A percentile compares a stretch with the other conserved stretches of the same genome.
These are phyloP conservation scores for Plantago elongata DNA, from an alignment of 257 asterid genomes.

Conservation along the genomic window DNA sequence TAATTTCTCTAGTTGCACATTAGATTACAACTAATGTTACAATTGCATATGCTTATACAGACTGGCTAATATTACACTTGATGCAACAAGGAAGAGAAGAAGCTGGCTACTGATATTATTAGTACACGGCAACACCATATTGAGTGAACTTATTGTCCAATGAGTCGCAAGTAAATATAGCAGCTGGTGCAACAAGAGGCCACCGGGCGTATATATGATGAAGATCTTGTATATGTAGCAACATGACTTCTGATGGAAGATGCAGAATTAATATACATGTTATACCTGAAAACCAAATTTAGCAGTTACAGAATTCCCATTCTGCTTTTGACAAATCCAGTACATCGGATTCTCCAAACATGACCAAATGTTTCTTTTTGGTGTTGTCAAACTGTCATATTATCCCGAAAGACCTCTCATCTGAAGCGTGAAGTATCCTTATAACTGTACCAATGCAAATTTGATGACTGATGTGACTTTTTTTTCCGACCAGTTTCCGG, in stretches of 20 bases:
- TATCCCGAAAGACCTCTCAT: conserved; percentile 68
- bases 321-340: conserved; percentile 76
- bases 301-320: conserved; percentile 63
- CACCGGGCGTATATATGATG: conserved; percentile 7
- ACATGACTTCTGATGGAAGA: conserved; percentile 13
- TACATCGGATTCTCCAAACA: conserved; percentile 70
- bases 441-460: conserved; percentile 71
- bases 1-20: no score
- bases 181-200: conserved; percentile 18
- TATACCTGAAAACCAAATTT: conserved; percentile 25
- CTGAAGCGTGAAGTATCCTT: conserved; percentile 40
- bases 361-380: conserved; percentile 77
- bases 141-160: conserved; percentile 8
- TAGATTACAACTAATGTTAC: conserved; percentile 22
- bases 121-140: background rate
- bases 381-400: conserved; percentile 53
- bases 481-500: conserved; percentile 34
- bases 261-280: conserved; percentile 17
- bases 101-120: conserved; percentile 6
- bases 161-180: background rate
- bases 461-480: conserved; percentile 31
- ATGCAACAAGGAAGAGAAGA: background rate
- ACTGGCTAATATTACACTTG: background rate
- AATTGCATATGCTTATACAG: conserved; percentile 23
- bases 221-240: conserved; percentile 10